Evolutionary conservation across 164 flowering plant genomes (phyloP), one percentile per base, ranked within the genome.

Genomic region (Kingdonia uniflora): DNA sequence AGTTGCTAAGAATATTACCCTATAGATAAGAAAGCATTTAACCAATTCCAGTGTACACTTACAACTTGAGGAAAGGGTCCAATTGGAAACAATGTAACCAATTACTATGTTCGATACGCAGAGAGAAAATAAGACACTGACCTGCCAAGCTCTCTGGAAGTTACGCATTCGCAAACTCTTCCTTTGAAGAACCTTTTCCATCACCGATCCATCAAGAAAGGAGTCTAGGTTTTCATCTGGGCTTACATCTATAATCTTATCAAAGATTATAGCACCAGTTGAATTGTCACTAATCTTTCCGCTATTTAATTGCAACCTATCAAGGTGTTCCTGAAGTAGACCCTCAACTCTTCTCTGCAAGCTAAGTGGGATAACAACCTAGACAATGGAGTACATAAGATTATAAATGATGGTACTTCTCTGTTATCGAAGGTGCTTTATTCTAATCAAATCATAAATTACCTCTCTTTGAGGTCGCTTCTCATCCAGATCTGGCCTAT

Each of bases 381-480:
- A 69, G 61, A 59, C 60, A 39, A 65, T 15, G 14, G 25, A 26
- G 25, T 13, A 19, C n/a, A 19, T 14, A 20, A 19, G 14, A 17
- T 21, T 12, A 1, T 47, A 21, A 47, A 11, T 14, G 6, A 5
- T 4, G 19, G 5, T 21, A 22, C 13, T 22, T 17, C 14, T 8
- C n/a, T 11, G 46, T 17, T 26, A 17, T 20, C 13, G 23, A 19
- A 35, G 11, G 40, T 26, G 6, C 19, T 10, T 19, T 37, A 33
- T 48, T 39, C 55, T 49, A 64, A 21, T 22, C 20, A 1, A 17
- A 41, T 41, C 12, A 14, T 10, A 14, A 33, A n/a, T 51, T 73
- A 94, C 99, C 99, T 94, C 99, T 63, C 99, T 77, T 51, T 94
- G 97, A 16, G 99, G 99, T 24, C 99, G 74, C 66, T 83, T 94